Percentiles rank a stretch among this genome's conserved stretches.
Conservation (phyloP, 2,329 filamentous ascomycete genomes). For the Venturia effusa region DNA sequence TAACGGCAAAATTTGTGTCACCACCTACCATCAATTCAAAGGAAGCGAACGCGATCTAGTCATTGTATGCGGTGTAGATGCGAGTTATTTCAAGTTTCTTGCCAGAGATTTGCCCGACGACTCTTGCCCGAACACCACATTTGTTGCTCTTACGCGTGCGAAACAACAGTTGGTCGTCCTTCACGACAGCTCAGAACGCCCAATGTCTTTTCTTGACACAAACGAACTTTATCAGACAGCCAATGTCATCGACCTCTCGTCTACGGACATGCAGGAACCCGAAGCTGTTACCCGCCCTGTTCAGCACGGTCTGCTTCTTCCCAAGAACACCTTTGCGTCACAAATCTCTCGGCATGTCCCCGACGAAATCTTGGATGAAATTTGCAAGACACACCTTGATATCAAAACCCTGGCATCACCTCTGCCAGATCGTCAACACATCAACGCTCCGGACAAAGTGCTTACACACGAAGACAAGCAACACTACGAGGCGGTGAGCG, state of each 20-base stretch:
- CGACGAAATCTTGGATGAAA: neutral
- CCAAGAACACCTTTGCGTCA: neutral
- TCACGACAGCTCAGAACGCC: slow-evolving; percentile 3
- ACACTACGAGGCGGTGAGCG: slow-evolving; percentile 13
- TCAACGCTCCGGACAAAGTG: slow-evolving; percentile 12
- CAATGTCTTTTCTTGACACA: slow-evolving; percentile 7
- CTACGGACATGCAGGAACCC: neutral
- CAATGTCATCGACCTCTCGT: neutral
- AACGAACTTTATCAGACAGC: neutral
- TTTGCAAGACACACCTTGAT: slow-evolving; percentile 9
- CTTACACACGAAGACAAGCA: slow-evolving; percentile 10
- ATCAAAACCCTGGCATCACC: slow-evolving; percentile 5
- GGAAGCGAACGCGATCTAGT: slow-evolving; percentile 14
- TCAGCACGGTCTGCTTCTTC: neutral
- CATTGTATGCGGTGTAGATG: slow-evolving; percentile 13
- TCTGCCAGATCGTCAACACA: slow-evolving; percentile 10
- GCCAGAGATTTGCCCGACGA: slow-evolving; percentile 12
- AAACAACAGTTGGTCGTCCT: slow-evolving; percentile 11
- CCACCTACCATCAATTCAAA: slow-evolving; percentile 14
- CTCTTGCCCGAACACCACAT: slow-evolving; percentile 12
- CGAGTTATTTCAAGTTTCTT: slow-evolving; percentile 10
- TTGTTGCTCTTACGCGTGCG: slow-evolving; percentile 13
- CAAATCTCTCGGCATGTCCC: neutral
- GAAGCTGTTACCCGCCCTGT: neutral
- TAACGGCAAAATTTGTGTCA: slow-evolving; percentile 13